Percentiles rank a stretch among this genome's conserved stretches.
These are phyloP conservation scores for Nakataea oryzae DNA, from an alignment of 2,329 filamentous ascomycete genomes.

Conservation along the genomic window DNA sequence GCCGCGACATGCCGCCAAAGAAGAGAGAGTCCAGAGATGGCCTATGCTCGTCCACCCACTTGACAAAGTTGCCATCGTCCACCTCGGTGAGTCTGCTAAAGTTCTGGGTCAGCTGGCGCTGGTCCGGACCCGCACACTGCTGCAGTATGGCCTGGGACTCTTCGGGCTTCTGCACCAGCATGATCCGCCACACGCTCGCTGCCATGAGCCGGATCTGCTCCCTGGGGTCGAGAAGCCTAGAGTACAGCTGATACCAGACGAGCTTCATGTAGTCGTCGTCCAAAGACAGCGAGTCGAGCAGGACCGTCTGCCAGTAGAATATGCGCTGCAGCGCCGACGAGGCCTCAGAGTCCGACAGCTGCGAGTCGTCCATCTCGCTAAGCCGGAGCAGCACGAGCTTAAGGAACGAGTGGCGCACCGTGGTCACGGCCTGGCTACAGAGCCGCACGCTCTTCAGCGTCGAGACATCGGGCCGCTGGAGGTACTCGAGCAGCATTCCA, in stretches of 20 bases:
- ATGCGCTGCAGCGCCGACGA: slow-evolving; percentile 72
- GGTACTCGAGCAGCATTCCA: slow-evolving; percentile 75
- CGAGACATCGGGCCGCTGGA: slow-evolving; percentile 76
- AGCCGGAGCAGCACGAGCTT: slow-evolving; percentile 70
- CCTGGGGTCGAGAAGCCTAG: slow-evolving; percentile 67
- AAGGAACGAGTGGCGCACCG: slow-evolving; percentile 67
- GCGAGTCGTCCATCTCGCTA: slow-evolving; percentile 67
- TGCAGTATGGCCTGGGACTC: slow-evolving; percentile 67
- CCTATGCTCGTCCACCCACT: slow-evolving; percentile 79
- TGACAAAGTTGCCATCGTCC: slow-evolving; percentile 78
- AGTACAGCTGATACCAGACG: slow-evolving; percentile 88
- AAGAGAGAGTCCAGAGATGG: slow-evolving; percentile 73
- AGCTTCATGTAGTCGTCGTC: slow-evolving; percentile 78
- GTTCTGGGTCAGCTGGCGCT: slow-evolving; percentile 59
- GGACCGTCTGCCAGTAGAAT: slow-evolving; percentile 90
- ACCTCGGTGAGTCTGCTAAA: slow-evolving; percentile 80
- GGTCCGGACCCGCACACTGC: slow-evolving; percentile 59
- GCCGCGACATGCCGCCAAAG: slow-evolving; percentile 66
- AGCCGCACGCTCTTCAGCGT: slow-evolving; percentile 80
- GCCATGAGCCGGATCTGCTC: slow-evolving; percentile 61
- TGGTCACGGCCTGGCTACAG: slow-evolving; percentile 71
- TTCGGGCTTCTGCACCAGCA: slow-evolving; percentile 85
- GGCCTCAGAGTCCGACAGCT: slow-evolving; percentile 49
- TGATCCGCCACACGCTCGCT: slow-evolving; percentile 79
- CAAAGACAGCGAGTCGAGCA: slow-evolving; percentile 65